Evolutionary conservation across 192 early-diverging fungal genomes (phyloP), one percentile per base, ranked within the genome.

Genomic region (Coemansia sp.): DNA sequence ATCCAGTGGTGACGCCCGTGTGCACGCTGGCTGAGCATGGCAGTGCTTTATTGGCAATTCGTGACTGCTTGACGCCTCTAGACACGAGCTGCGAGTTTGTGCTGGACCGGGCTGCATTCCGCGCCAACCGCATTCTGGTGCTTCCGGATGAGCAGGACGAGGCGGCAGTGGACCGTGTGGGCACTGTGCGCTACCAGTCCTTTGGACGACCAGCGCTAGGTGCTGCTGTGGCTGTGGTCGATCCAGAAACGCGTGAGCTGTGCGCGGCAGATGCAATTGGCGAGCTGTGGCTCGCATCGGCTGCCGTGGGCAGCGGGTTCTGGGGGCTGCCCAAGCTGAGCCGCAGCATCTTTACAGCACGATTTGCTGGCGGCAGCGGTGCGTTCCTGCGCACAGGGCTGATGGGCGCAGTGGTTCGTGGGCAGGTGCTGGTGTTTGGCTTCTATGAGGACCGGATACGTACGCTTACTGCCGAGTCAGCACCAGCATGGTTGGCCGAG

Each of bases 201-300:
- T 78, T 78, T 43, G 76, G 76, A 2, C 67, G 55, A 36, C 76
- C 76, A 0, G 62, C 69, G 5, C 58, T 78, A 9, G 31, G 46
- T 16, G 80, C 83, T 5, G 86, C 85, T 0, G 66, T 93, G 10
- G 89, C 85, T 2, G 82, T 93, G 38, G 90, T 93, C 0, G 88
- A 93, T 51, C 89, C 90, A 2, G 86, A 90, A 39, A 89, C 89
- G 52, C 84, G 82, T 11, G 83, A 85, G 15, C 67, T 93, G 26
- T 90, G 86, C 39, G 81, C 85, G 7, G 72, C 85, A 1, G 83
- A 90, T 65, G 77, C 83, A 1, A 82, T 92, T 50, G 91, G 91
- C 40, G 91, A 93, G 75, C 80, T 93, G n/a, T 92, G 91, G 89
- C 79, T 92, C 7, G 81, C 85, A 60, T 84, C 88, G 3, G 85